Evolutionary conservation across 2,329 filamentous ascomycete genomes (phyloP).

Genomic region (Shiraia bambusicola): DNA sequence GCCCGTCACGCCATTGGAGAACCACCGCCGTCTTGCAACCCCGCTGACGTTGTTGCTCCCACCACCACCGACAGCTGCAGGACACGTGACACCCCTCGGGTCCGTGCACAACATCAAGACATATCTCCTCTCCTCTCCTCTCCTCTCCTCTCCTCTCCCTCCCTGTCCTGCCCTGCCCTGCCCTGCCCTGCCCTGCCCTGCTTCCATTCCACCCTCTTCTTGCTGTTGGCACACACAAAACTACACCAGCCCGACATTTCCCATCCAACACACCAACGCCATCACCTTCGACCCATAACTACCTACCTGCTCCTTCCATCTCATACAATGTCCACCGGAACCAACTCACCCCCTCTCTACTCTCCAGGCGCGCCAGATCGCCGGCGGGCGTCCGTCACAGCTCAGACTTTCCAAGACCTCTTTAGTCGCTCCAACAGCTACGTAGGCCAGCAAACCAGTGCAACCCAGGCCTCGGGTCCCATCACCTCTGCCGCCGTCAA

Average conservation of each 20-base stretch:
- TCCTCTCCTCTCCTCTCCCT: slow-evolving; percentile 13
- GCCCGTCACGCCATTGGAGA: slow-evolving; percentile 28
- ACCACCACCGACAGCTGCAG: slow-evolving; percentile 1
- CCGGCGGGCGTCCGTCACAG: slow-evolving; percentile 51
- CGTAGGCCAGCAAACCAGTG: slow-evolving; percentile 31
- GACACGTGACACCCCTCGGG: background rate
- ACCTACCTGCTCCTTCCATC: slow-evolving; percentile 1
- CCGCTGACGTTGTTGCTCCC: slow-evolving; percentile 24
- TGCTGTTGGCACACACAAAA: background rate
- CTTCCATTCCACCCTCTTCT: slow-evolving; percentile 11
- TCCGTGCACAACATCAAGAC: slow-evolving; percentile 23
- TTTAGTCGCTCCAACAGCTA: slow-evolving; percentile 46
- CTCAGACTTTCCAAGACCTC: slow-evolving; percentile 52
- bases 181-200: slow-evolving; percentile 13
- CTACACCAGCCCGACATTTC: background rate
- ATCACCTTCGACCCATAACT: slow-evolving; percentile 1
- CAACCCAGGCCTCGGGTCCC: slow-evolving; percentile 45
- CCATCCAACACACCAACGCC: background rate
- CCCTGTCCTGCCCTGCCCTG: slow-evolving; percentile 13
- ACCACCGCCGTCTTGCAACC: slow-evolving; percentile 3
- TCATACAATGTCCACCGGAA: slow-evolving; percentile 41
- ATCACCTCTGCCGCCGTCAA: slow-evolving; percentile 53
- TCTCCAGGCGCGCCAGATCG: slow-evolving; percentile 40
- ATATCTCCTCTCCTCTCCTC: slow-evolving; percentile 22
- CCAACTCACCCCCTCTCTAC: slow-evolving; percentile 44